Evolutionary conservation across 306 rosid species (phyloP), one percentile per base, ranked within the genome.

Genomic region (Lathyrus sativus): DNA sequence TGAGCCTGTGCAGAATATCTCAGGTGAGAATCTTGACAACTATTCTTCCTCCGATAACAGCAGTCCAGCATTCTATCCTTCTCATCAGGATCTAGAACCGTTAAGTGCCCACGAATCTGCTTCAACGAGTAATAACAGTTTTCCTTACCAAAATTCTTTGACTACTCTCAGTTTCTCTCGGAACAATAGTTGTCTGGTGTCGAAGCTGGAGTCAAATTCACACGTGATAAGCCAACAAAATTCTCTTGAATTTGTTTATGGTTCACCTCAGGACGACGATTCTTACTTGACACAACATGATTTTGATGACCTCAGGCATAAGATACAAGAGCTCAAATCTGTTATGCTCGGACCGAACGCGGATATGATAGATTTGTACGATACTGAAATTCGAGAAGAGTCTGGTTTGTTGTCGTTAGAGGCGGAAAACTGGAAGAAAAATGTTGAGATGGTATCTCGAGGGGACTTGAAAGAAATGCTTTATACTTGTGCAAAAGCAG

Each of bases 401-500:
- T 38, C 79, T 28, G 51, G 78, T 67, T 59, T 53, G 24, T 44
- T 67, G 58, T 66, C 65, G 55, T 68, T 74, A 29, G 86, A 83
- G 55, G 82, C 68, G 22, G 87, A 84, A 75, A 78, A 81, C 74
- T 81, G 88, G 95, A 81, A 78, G 31, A 77, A 73, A 62, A 65
- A 72, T 39, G 74, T 68, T 81, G 91, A 83, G 62, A 74, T 84
- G 44, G 61, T 83, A 46, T 74, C 91, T 7, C 55, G 87, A 79
- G 83, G 86, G 63, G 91, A 92, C 74, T 82, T 92, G 87, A 88
- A 80, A 66, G 91, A 84, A 74, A 64, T 90, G 80, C 96, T 93
- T 62, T 88, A 74, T 68, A 76, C 93, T 72, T 90, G 97, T 73
- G 99, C 97, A 4, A 65, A 82, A 74, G 90, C 92, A 17, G 51